These are phyloP conservation scores for Allium cepa DNA, from an alignment of 106 monocot species.

Conservation along the genomic window DNA sequence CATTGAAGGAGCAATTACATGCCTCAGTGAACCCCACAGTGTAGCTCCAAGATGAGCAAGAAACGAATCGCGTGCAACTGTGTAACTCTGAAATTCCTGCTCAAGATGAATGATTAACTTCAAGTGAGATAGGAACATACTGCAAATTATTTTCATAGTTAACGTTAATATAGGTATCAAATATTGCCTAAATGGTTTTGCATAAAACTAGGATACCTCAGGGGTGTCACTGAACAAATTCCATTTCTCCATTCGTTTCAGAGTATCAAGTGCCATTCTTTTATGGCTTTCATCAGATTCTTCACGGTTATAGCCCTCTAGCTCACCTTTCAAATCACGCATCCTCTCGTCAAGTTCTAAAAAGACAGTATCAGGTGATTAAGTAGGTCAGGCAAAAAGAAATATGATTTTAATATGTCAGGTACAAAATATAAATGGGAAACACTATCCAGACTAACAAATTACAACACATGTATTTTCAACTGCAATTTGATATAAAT, in stretches of 20 bases:
- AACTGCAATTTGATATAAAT: too few species aligned
- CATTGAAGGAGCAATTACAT: slow-evolving; percentile 83
- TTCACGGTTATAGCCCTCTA: slow-evolving; percentile 68
- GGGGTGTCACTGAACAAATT: slow-evolving; percentile 71
- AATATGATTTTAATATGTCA: neutral
- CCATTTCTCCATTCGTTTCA: slow-evolving; percentile 89
- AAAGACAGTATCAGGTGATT: too few species aligned
- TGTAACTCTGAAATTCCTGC: slow-evolving; percentile 79
- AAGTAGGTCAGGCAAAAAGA: too few species aligned
- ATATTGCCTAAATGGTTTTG: too few species aligned
- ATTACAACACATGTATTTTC: too few species aligned
- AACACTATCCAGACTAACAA: neutral
- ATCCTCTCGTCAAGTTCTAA: slow-evolving; percentile 95
- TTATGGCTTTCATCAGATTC: slow-evolving; percentile 65
- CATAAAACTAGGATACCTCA: slow-evolving; percentile 40
- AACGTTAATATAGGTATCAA: too few species aligned
- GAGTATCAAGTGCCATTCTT: slow-evolving; percentile 81
- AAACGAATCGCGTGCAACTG: slow-evolving; percentile 93
- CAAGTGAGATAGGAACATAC: neutral
- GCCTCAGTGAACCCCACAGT: slow-evolving; percentile 87
- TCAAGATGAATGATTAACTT: neutral
- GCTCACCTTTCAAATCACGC: slow-evolving; percentile 83
- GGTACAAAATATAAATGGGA: neutral
- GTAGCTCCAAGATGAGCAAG: slow-evolving; percentile 89
- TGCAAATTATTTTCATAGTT: neutral